phyloP scores from a whole-genome alignment of 768 basidiomycete genomes.

The Psilocybe azurescens region DNA sequence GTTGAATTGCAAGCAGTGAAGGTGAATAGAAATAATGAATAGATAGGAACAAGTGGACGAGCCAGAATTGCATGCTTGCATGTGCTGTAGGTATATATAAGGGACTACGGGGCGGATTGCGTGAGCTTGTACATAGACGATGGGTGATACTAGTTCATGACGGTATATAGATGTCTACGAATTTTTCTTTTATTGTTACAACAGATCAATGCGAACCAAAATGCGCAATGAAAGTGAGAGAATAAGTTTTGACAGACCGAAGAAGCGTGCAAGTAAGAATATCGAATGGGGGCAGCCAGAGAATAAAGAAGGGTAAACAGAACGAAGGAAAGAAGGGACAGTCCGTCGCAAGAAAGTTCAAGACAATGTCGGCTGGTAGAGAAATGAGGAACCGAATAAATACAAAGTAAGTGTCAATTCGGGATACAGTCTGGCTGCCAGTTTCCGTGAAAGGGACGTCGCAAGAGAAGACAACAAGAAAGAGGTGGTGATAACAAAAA shows the following conservation, averaged over 20 bases:
- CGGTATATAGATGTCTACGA: not conserved
- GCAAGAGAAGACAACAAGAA: not conserved
- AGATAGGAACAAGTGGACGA: conserved; percentile 5
- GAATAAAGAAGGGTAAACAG: no score
- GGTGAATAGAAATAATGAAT: conserved; percentile 11
- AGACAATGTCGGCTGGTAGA: not conserved
- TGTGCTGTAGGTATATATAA: conserved; percentile 1
- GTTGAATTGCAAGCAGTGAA: not conserved
- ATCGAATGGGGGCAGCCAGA: no score
- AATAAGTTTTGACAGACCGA: not conserved
- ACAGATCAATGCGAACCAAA: not conserved
- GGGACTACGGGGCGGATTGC: not conserved
- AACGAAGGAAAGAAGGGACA: not conserved
- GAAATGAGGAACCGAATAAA: not conserved
- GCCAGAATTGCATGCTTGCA: not conserved
- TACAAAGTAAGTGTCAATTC: not conserved
- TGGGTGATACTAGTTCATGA: conserved; percentile 5
- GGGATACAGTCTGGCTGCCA: conserved; percentile 12
- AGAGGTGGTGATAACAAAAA: not conserved
- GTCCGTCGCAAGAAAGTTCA: not conserved
- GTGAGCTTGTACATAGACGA: conserved; percentile 6
- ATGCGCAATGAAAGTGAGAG: not conserved
- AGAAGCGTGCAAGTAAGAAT: not conserved
- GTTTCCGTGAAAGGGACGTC: not conserved
- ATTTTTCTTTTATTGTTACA: conserved; percentile 3